phyloP scores from a whole-genome alignment of 169 alveolate genomes.

The Eimeria maxima region DNA sequence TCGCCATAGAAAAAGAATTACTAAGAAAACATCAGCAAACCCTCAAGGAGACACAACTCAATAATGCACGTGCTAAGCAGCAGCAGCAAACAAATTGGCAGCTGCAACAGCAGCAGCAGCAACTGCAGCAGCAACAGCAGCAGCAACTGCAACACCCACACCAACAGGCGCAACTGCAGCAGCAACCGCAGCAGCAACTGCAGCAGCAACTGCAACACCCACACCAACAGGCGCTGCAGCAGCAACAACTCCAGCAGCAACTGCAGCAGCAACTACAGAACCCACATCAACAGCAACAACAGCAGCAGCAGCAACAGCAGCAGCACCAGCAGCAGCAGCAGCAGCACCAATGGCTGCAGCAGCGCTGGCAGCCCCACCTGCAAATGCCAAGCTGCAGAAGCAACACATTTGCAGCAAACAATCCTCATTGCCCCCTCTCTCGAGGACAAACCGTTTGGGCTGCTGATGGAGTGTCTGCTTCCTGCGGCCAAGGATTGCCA shows the following conservation, averaged over 20 bases:
- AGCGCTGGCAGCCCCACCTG: not conserved
- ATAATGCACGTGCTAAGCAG: not conserved
- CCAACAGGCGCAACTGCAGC: too few species aligned
- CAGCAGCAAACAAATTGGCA: not conserved
- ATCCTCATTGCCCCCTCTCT: not conserved
- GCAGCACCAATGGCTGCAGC: too few species aligned
- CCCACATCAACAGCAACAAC: too few species aligned
- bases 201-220: too few species aligned
- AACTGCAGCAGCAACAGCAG: slow-evolving; percentile 2
- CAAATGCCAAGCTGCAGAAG: not conserved
- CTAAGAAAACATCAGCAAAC: not conserved
- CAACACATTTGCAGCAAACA: not conserved
- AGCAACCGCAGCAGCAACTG: too few species aligned
- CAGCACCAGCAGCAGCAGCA: too few species aligned
- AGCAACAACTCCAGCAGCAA: too few species aligned
- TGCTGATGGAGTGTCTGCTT: not conserved
- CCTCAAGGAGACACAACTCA: not conserved
- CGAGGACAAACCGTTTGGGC: not conserved
- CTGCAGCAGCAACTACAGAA: too few species aligned
- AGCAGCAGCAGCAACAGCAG: too few species aligned
- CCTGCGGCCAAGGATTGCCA: not conserved
- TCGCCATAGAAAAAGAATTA: not conserved
- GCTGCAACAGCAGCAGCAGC: slow-evolving; percentile 15
- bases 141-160: too few species aligned
- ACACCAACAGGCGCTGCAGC: too few species aligned